These are phyloP conservation scores for Chlorella sp. DNA, from an alignment of 139 green algal species.

Conservation along the genomic window DNA sequence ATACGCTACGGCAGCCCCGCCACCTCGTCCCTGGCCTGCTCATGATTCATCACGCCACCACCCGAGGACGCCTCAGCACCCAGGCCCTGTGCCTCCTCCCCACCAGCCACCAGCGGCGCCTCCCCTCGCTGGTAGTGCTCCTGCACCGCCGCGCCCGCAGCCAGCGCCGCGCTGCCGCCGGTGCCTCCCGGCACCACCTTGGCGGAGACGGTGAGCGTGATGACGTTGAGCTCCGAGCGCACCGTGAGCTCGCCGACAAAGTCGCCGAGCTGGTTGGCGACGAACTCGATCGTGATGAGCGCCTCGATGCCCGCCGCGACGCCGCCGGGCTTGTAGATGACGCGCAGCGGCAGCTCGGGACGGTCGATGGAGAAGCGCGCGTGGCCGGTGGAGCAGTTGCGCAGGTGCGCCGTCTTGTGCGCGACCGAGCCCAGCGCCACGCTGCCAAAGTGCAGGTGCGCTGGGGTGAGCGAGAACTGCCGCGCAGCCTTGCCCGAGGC, in stretches of 20 bases:
- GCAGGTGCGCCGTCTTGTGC: conserved; percentile 36
- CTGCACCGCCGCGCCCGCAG: too few relatives aligned
- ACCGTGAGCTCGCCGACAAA: conserved; percentile 49
- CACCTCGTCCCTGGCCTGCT: too few relatives aligned
- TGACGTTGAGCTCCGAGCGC: conserved; percentile 47
- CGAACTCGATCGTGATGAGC: conserved; percentile 47
- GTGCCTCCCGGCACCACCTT: conserved; percentile 30
- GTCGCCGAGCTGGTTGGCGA: conserved; percentile 35
- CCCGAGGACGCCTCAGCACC: too few relatives aligned
- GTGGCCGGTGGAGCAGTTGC: conserved; percentile 44
- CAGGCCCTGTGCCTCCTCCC: too few relatives aligned
- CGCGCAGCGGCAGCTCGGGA: conserved; percentile 38
- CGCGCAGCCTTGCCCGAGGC: conserved; percentile 20
- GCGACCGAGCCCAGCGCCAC: conserved; percentile 33
- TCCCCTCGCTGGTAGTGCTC: too few relatives aligned
- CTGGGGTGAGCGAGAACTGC: conserved; percentile 45
- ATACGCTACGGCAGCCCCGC: too few relatives aligned
- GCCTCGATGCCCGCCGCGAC: conserved; percentile 52
- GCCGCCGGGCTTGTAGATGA: conserved; percentile 42
- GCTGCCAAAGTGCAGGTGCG: conserved; percentile 55
- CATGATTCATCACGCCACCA: too few relatives aligned
- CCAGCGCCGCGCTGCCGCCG: too few relatives aligned
- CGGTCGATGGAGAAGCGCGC: conserved; percentile 37
- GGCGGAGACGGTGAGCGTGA: conserved; percentile 43
- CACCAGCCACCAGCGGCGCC: too few relatives aligned